Base-by-base conservation (phyloP, 2,329 filamentous ascomycete species). In the Microdochium trichocladiopsis region DNA sequence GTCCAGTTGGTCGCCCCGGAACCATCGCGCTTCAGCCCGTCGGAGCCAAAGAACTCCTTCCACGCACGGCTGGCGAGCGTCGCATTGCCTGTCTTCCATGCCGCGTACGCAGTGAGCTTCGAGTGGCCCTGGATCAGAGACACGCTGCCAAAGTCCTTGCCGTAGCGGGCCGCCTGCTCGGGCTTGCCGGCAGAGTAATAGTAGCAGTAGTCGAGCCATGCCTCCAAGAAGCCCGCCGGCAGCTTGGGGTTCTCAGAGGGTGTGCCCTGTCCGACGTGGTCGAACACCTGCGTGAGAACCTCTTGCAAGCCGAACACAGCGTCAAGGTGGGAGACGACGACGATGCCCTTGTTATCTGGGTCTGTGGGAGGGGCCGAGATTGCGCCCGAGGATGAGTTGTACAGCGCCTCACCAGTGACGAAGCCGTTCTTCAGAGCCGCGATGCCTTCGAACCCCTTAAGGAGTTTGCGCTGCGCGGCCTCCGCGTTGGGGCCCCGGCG, bases 201-300 rank as follows among this genome's bases (percentile, higher is more conserved):
- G 60, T 76, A 77, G 59, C 78, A 80, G 64, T 84, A 84, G 49
- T 83, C 80, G 1, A 83, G 65, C 74, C 79, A 84, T 0, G 74
- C 78, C 6, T 75, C 62, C 49, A 76, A 69, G 60, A 84, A 83
- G 0, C 72, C 72, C 9, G 68, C 58, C 0, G 79, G 77, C 0
- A 73, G 55, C 12, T 45, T 21, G 10, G 41, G 41, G 4, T 21
- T 3, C 41, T 45, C 41, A 18, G 41, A 4, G 12, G 10, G 12
- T 8, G 41, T 45, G 2, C 75, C 70, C 1, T 70, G 66, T 2
- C 69, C 72, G 14, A 71, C 73, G 58, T 78, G 74, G 47, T 79
- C 72, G 2, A 79, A 66, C 1, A 82, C 58, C 55, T 84, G 80
- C 0, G 80, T 75, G 9, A 81, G 68, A 2, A 83, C 77, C 61